Evolutionary conservation across 176 grass and related monocot genomes (phyloP), one percentile per base, ranked within the genome.

Genomic region (Oryza longistaminata): DNA sequence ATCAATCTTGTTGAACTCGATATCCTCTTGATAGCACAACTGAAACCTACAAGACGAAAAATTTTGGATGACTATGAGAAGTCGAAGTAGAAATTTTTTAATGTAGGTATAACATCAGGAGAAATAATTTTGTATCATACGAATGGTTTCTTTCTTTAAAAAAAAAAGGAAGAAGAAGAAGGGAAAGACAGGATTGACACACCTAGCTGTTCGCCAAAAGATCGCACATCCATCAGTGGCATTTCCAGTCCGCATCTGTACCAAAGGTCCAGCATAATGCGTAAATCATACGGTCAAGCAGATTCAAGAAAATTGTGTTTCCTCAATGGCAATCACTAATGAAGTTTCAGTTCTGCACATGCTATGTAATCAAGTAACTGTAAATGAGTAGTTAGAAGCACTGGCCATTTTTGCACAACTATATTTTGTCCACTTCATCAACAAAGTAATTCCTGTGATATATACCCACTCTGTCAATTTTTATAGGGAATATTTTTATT

Each of bases 121-220:
- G 43, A 74, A 64, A 60, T 74, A 83, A 13, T 6, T 40, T 73
- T 74, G 5, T 14, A 83, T 60, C 68, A 50, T 27, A 81, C 26
- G 12, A 65, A 73, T 1, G 22, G 29, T 53, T 29, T 62, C 58
- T 24, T 62, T 22, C 58, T 62, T 62, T 58, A 34, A 17, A 83
- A 64, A 65, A 39, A 26, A 65, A n/a, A n/a, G n/a, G n/a, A n/a
- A 34, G 33, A 34, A 34, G 33, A 34, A 37, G 64, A 70, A 49
- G 29, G 33, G 43, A 50, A 87, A 86, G 3, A 22, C 34, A 73
- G 21, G 60, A 83, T 55, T 13, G 6, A 35, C 81, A 35, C 83
- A 93, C 96, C 88, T 98, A 48, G 85, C 44, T 81, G 88, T 94
- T 88, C 88, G 87, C 96, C 96, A 98, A 81, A 98, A 98, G 64